Base-by-base conservation (phyloP, 768 basidiomycete species). In the Tricholoma furcatifolium region DNA sequence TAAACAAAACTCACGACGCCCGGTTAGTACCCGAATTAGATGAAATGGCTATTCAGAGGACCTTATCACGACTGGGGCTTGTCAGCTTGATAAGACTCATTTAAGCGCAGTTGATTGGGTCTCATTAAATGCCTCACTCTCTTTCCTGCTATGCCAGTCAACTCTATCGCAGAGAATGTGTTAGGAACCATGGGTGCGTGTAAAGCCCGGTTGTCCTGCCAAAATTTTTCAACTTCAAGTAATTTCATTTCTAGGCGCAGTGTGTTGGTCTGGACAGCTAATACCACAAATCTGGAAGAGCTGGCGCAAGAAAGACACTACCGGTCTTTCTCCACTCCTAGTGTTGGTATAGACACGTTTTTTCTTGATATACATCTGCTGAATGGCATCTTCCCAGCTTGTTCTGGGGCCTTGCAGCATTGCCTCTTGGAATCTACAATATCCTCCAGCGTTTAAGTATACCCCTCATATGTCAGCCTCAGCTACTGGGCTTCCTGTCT, bases 271-370 rank as follows among this genome's bases (percentile, higher is more conserved):
- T 4, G 71, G 76, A 12, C 87, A 87, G 58, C 63, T 90, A 12
- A 64, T 89, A 30, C 88, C 88, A 6, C 87, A 90, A 58, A 74
- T 88, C 20, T 80, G 82, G 80, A 90, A 92, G 67, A 87, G 79
- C 57, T 86, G 80, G 71, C 74, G 80, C 32, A 71, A 73, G 17
- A 86, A 90, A 61, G 81, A 80, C 20, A 88, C 85, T 0, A 73
- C 80, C 23, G 90, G 91, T 0, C 72, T 92, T 9, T 90, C 88
- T 1, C 78, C 74, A 12, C 80, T 70, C 66, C 75, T 93, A 30
- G 79, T 90, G 87, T 85, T 65, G 51, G 73, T 71, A 36, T 21
- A 21, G 21, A 34, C 35, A 34, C 12, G 7, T 31, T 9, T 12
- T 11, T 18, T 6, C 23, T 8, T 17, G 6, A 20, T n/a, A 11